Base-by-base conservation (phyloP, 495 filamentous ascomycete genomes). In the Daldinia grandis region DNA sequence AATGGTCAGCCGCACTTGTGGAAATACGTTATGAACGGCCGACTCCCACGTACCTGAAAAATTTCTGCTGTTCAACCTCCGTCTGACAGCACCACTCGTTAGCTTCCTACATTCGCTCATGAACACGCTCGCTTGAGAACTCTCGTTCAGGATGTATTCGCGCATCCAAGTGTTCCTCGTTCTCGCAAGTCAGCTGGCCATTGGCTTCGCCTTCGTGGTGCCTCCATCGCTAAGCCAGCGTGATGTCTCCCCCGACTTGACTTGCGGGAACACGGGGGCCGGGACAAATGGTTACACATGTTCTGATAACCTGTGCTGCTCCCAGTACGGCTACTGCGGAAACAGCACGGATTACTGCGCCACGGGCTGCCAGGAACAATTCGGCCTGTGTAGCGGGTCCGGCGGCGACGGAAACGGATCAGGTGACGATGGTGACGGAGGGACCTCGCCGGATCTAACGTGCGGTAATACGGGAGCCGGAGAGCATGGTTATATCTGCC, bases 261-360 rank as follows among this genome's bases (percentile, higher is more conserved):
- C 79, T 2, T 83, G 81, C 49, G 81, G 81, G 3, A 69, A 64
- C 21, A 67, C 64, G 3, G 73, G 64, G 37, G 61, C 49, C 49
- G 81, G 81, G 44, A 75, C 67, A 0, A 64, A 68, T 8, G 73
- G 76, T 10, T 78, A 77, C 44, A 74, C 66, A 19, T 81, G 79
- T 28, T 66, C 73, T 33, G 57, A 72, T 5, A 76, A 66, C 33
- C 58, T 74, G n/a, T 82, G 80, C 67, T 82, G 80, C 62, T 82
- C 80, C 19, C 75, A 71, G 17, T 70, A 73, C 28, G 78, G 81
- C 25, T 83, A 76, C 54, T 83, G 81, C 62, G 81, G 81, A 27
- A 81, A 73, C 31, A 73, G 70, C 17, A 68, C 64, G 8, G 74
- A 80, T 50, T 84, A 83, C 65, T 84, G 82, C 55, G 72, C 69